These are phyloP conservation scores for Coemansia sp. DNA, from an alignment of 371 early-diverging fungal species.

Conservation along the genomic window DNA sequence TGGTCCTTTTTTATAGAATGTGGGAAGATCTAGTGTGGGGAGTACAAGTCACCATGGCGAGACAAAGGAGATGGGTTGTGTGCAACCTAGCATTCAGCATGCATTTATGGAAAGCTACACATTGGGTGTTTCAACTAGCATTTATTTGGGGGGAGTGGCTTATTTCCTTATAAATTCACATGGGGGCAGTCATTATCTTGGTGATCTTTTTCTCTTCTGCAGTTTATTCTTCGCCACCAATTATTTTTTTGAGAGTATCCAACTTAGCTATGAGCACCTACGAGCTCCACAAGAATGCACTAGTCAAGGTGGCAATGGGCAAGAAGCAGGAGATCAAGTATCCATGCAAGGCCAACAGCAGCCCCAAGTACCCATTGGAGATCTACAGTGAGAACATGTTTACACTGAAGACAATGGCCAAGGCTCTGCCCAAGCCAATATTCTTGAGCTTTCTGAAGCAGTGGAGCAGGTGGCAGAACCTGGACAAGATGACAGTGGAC, in stretches of 20 bases:
- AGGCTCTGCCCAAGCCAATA: slow-evolving; percentile 91
- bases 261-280: slow-evolving; percentile 15
- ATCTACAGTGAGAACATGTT: slow-evolving; percentile 93
- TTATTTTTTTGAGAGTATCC: neutral
- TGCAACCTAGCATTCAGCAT: too few species aligned
- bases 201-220: too few species aligned
- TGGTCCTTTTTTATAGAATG: too few species aligned
- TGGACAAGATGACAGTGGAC: slow-evolving; percentile 93
- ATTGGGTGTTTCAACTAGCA: too few species aligned
- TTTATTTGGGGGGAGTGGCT: neutral
- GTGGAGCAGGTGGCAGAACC: slow-evolving; percentile 77
- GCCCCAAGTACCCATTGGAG: slow-evolving; percentile 78
- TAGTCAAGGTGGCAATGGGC: slow-evolving; percentile 54
- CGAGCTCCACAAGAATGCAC: slow-evolving; percentile 48
- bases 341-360: slow-evolving; percentile 68
- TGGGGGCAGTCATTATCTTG: neutral
- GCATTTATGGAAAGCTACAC: too few species aligned
- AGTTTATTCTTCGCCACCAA: neutral
- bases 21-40: too few species aligned
- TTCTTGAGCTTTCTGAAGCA: slow-evolving; percentile 88
- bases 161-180: too few species aligned
- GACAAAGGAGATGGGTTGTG: too few species aligned
- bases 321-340: slow-evolving; percentile 68
- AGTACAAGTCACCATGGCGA: too few species aligned
- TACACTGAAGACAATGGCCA: slow-evolving; percentile 79